Conservation (phyloP, 2,329 filamentous ascomycete species). For the Colletotrichum simmondsii region DNA sequence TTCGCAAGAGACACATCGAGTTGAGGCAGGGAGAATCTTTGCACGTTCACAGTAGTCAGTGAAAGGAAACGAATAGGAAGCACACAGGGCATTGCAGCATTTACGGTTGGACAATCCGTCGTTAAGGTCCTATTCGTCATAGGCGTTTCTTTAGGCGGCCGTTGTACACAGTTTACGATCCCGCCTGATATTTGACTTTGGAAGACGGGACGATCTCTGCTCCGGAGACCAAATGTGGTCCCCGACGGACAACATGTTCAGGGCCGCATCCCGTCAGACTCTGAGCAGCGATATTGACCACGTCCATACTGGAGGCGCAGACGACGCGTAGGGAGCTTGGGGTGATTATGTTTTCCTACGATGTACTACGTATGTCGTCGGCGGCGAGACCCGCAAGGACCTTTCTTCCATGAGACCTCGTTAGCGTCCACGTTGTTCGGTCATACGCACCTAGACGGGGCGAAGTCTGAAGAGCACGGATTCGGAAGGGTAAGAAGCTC, state of each 20-base stretch:
- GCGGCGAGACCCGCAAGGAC: neutral
- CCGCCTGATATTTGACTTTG: constrained; percentile 17
- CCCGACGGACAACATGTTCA: neutral
- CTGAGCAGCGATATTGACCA: neutral
- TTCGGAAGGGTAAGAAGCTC: no score
- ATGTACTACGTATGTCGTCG: neutral
- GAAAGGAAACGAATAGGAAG: constrained; percentile 3
- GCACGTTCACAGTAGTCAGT: neutral
- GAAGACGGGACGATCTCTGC: neutral
- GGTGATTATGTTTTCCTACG: neutral
- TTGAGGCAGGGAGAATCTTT: neutral
- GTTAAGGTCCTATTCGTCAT: no score
- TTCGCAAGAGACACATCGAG: neutral
- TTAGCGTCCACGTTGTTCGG: neutral
- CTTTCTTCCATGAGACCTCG: neutral
- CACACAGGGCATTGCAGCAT: neutral
- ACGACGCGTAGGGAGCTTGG: neutral
- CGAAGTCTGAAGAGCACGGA: neutral
- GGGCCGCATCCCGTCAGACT: neutral
- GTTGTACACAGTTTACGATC: neutral
- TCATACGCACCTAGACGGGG: neutral
- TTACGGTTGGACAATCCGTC: neutral
- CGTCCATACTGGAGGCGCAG: neutral
- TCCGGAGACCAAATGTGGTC: neutral
- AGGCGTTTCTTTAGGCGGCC: neutral